These are phyloP conservation scores for Metarhizium rileyi DNA, from an alignment of 2,329 filamentous ascomycete species.

Conservation along the genomic window DNA sequence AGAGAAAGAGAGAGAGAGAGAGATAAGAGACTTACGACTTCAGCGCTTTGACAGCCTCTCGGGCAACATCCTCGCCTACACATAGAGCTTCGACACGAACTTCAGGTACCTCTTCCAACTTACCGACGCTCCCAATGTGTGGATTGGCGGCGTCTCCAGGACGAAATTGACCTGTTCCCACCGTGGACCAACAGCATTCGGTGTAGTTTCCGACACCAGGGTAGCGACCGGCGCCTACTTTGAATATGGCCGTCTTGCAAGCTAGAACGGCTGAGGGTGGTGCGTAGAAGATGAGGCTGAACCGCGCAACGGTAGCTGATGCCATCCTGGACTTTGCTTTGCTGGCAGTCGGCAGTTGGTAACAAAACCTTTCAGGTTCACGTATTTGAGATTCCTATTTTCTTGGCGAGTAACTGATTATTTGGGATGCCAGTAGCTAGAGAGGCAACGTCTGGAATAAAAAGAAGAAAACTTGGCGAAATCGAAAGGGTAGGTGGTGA, in stretches of 20 bases:
- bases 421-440: no score
- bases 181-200: conserved; percentile 40
- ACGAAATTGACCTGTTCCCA: conserved; percentile 56
- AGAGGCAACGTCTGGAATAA: no score
- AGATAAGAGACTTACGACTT: background rate
- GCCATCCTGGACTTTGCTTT: no score
- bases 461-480: no score
- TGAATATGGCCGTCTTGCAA: conserved; percentile 46
- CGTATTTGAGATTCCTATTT: no score
- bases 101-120: conserved; percentile 50
- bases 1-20: no score
- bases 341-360: no score
- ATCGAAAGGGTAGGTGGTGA: no score
- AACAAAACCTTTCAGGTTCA: no score
- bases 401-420: no score
- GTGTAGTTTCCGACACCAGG: conserved; percentile 42
- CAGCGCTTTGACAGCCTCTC: background rate
- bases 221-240: conserved; percentile 46
- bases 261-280: conserved; percentile 33
- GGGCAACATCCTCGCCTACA: conserved; percentile 43
- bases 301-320: conserved; percentile 8
- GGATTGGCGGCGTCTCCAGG: conserved; percentile 53
- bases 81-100: conserved; percentile 54
- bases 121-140: conserved; percentile 47
- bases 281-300: conserved; percentile 40